A percentile compares a stretch with the other conserved stretches of the same genome.
Conservation (phyloP, 2,329 filamentous ascomycete species). For the Claviceps cyperi region DNA sequence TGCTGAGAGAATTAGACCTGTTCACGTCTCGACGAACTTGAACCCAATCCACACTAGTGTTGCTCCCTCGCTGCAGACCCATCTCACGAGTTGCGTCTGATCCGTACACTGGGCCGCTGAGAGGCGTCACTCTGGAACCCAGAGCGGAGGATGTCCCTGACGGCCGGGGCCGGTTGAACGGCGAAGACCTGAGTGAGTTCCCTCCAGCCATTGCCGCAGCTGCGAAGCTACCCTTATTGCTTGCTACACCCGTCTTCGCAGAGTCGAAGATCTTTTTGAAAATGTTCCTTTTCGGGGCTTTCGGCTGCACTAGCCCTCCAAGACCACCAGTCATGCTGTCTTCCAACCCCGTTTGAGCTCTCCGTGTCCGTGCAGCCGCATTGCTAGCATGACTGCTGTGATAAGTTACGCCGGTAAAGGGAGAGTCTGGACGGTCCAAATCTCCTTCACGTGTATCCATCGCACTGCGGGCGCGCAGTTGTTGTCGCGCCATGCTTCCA, state of each 20-base stretch:
- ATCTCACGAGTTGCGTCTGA: slow-evolving; percentile 52
- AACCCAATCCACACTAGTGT: slow-evolving; percentile 66
- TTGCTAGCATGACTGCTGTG: slow-evolving; percentile 72
- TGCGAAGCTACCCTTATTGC: slow-evolving; percentile 71
- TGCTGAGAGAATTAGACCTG: slow-evolving; percentile 81
- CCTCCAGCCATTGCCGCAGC: slow-evolving; percentile 30
- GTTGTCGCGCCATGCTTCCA: slow-evolving; percentile 75
- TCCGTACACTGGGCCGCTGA: slow-evolving; percentile 21
- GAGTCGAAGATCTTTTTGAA: slow-evolving; percentile 93
- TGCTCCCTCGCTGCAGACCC: slow-evolving; percentile 41
- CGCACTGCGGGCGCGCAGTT: slow-evolving; percentile 49
- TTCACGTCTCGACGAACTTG: slow-evolving; percentile 93
- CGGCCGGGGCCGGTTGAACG: slow-evolving; percentile 27
- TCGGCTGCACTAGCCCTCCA: slow-evolving; percentile 63
- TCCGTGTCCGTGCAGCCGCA: slow-evolving; percentile 27
- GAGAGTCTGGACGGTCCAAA: slow-evolving; percentile 42
- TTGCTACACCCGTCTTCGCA: slow-evolving; percentile 86
- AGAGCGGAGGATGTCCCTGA: slow-evolving; percentile 26
- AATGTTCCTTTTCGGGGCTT: slow-evolving; percentile 73
- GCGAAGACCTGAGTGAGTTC: slow-evolving; percentile 27
- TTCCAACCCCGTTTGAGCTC: slow-evolving; percentile 51
- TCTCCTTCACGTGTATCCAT: slow-evolving; percentile 46
- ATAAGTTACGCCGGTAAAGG: slow-evolving; percentile 70
- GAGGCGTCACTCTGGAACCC: slow-evolving; percentile 24
- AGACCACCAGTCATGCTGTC: slow-evolving; percentile 55